Evolutionary conservation across 2,329 filamentous ascomycete genomes (phyloP).

Genomic region (Davidsoniella australis): DNA sequence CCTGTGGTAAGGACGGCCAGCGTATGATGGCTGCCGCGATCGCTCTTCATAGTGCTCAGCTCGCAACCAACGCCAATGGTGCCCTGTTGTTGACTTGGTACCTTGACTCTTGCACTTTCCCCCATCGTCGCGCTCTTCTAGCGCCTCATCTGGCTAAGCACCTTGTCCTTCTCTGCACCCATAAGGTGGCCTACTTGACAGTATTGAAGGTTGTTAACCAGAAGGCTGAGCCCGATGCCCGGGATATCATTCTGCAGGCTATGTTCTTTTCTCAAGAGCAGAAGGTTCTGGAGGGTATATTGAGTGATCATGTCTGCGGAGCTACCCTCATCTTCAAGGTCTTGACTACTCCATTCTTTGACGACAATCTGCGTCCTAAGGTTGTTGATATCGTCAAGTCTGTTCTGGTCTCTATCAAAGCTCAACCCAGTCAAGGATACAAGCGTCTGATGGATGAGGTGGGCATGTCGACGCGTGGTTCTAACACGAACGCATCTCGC

Average conservation of each 20-base stretch:
- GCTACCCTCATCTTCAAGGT: constrained; percentile 98
- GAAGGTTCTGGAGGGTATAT: constrained; percentile 71
- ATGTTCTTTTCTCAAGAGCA: constrained; percentile 86
- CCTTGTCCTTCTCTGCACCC: constrained; percentile 86
- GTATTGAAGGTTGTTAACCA: constrained; percentile 98
- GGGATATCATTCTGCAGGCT: constrained; percentile 76
- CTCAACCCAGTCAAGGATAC: constrained; percentile 86
- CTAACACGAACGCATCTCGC: constrained; percentile 25
- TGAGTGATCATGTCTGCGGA: constrained; percentile 80
- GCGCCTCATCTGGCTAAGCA: constrained; percentile 85
- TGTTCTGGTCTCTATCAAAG: constrained; percentile 78
- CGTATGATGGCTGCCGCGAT: constrained; percentile 86
- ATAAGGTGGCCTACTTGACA: constrained; percentile 95
- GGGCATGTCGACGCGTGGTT: constrained; percentile 55
- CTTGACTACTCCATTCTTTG: constrained; percentile 90
- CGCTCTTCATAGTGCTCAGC: constrained; percentile 87
- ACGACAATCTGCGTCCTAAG: constrained; percentile 73
- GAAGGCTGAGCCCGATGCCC: constrained; percentile 79
- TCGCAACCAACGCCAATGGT: constrained; percentile 91
- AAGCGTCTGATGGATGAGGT: constrained; percentile 99
- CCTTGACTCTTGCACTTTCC: constrained; percentile 93
- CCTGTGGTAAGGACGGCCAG: constrained; percentile 88
- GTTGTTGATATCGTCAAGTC: constrained; percentile 85
- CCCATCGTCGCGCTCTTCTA: constrained; percentile 74
- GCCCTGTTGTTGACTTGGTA: constrained; percentile 93